A percentile compares a stretch with the other conserved stretches of the same genome.
Evolutionary conservation across 805 yeast genomes (phyloP).

Genomic region (Dipodascus albidus): DNA sequence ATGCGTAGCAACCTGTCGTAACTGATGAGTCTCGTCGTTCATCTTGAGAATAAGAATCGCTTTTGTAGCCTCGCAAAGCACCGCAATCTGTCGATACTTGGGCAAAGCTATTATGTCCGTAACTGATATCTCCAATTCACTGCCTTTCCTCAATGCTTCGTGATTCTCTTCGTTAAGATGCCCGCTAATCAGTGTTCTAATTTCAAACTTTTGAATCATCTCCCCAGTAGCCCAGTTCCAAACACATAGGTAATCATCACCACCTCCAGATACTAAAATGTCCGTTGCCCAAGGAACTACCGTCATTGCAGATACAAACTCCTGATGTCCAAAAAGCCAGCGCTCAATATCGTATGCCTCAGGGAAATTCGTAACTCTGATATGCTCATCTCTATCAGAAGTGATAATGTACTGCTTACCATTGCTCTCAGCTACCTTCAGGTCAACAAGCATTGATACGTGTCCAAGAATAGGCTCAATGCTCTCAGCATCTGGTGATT

Average conservation of each 20-base stretch:
- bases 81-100: conserved; percentile 40
- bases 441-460: conserved; percentile 89
- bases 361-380: conserved; percentile 73
- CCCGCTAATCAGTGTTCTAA: conserved; percentile 31
- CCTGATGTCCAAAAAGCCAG: conserved; percentile 78
- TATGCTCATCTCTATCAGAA: conserved; percentile 94
- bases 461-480: conserved; percentile 79
- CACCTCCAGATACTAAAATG: conserved; percentile 76
- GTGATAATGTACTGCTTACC: conserved; percentile 50
- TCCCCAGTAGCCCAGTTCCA: conserved; percentile 71
- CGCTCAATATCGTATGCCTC: conserved; percentile 64
- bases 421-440: conserved; percentile 36
- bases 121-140: conserved; percentile 26
- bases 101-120: conserved; percentile 26
- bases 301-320: conserved; percentile 61
- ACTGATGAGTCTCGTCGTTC: neutral
- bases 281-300: conserved; percentile 41
- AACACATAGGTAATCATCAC: conserved; percentile 59
- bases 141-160: conserved; percentile 32
- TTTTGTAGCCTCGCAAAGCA: conserved; percentile 25
- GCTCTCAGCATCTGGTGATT: conserved; percentile 18
- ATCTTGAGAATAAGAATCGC: neutral
- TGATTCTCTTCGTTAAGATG: conserved; percentile 42
- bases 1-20: neutral
- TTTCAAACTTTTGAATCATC: conserved; percentile 37